phyloP scores from a whole-genome alignment of 129 eudicot genomes.

The Arctium lappa region DNA sequence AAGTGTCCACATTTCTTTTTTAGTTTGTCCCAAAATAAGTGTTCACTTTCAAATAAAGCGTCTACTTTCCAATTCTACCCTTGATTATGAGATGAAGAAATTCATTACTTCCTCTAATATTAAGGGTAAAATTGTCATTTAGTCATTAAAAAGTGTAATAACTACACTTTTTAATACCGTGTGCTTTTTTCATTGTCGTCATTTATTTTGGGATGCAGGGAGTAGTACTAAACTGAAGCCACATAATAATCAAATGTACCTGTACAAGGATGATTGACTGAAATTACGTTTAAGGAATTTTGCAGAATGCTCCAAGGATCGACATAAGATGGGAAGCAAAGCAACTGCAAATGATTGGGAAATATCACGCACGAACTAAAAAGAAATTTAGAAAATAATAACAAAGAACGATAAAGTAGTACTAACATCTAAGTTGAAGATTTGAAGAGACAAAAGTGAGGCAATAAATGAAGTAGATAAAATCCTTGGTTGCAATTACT shows the following conservation, averaged over 20 bases:
- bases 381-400: not conserved
- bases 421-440: constrained; percentile 75
- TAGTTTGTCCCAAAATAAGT: not conserved
- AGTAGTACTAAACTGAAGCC: not conserved
- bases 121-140: not conserved
- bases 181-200: not conserved
- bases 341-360: constrained; percentile 54
- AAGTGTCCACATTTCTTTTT: no score
- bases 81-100: not conserved
- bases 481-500: constrained; percentile 67
- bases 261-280: constrained; percentile 63
- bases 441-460: constrained; percentile 68
- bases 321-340: constrained; percentile 71
- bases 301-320: constrained; percentile 60
- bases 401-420: not conserved
- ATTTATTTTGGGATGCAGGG: not conserved
- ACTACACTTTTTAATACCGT: not conserved
- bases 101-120: not conserved
- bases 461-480: constrained; percentile 72
- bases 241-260: constrained; percentile 26
- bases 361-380: not conserved
- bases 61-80: not conserved
- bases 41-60: not conserved
- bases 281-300: constrained; percentile 71
- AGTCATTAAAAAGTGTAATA: no score